phyloP scores from a whole-genome alignment of 2,329 filamentous ascomycete genomes.

The Chrysoporthe deuterocubensis region DNA sequence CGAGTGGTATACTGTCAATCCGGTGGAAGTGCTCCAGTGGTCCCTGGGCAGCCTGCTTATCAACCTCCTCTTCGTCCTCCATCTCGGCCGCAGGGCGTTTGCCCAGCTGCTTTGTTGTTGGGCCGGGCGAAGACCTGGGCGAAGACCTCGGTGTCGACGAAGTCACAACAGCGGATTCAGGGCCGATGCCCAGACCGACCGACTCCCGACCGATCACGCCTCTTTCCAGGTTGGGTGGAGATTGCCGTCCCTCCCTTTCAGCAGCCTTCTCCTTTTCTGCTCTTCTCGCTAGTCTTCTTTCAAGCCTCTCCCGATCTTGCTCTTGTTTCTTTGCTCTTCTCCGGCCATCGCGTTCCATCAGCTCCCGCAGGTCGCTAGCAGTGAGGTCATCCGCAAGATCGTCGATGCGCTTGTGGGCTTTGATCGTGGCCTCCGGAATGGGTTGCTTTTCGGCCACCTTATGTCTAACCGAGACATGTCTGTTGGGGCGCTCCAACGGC shows the following conservation, averaged over 20 bases:
- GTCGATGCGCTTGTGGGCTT: conserved; percentile 66
- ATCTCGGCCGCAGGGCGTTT: conserved; percentile 34
- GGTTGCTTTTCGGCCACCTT: conserved; percentile 53
- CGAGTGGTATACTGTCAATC: conserved; percentile 51
- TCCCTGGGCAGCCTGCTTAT: conserved; percentile 23
- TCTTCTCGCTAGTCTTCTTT: conserved; percentile 66
- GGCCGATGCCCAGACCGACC: conserved; percentile 60
- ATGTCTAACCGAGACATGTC: conserved; percentile 27
- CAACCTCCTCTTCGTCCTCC: conserved; percentile 28
- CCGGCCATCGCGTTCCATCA: conserved; percentile 88
- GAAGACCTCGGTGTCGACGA: conserved; percentile 58
- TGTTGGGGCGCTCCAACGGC: conserved; percentile 14
- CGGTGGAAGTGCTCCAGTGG: conserved; percentile 47
- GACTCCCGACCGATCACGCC: conserved; percentile 64
- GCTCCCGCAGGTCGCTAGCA: conserved; percentile 79
- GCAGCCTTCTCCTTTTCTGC: conserved; percentile 69
- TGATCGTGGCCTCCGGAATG: conserved; percentile 65
- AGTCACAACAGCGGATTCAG: conserved; percentile 58
- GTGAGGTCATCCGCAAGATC: conserved; percentile 84
- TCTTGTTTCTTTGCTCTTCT: conserved; percentile 75
- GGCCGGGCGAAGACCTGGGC: conserved; percentile 35
- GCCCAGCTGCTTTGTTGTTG: conserved; percentile 34
- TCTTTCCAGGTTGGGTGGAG: conserved; percentile 61
- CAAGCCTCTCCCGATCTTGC: conserved; percentile 68
- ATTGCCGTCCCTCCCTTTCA: conserved; percentile 57